Base-by-base conservation (phyloP, 2,329 filamentous ascomycete genomes). In the Microdochium bolleyi region DNA sequence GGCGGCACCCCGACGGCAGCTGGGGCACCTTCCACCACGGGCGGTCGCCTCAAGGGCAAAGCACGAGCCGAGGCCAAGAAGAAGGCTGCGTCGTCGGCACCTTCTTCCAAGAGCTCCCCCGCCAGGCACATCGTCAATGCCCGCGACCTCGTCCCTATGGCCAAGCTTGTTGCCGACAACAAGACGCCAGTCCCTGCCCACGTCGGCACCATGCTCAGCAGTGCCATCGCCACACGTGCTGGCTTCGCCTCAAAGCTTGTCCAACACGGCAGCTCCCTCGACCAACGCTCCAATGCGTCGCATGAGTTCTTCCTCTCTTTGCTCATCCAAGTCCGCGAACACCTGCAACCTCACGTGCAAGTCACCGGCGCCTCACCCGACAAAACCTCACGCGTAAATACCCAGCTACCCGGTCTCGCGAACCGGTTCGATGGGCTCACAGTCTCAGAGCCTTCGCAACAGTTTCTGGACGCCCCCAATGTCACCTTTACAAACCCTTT, bases 391-490 rank as follows among this genome's bases (percentile, higher is more conserved):
- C 4, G 7, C 19, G 14, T n/a, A n/a, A n/a, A n/a, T n/a, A n/a
- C n/a, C 37, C 37, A 41, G 14, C 37, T 14, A 19, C 37, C 37
- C 14, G 16, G 4, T 41, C 19, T 41, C 7, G 24, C 53, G 24
- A 66, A 64, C 53, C 56, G 57, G 37, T 68, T 67, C 49, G 59
- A 58, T 19, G 34, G 55, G 9, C 54, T 67, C 2, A 58, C 61
- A 3, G 27, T 66, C 13, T 52, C 65, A 49, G 64, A 67, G 44
- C 57, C 62, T 1, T 66, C 64, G 1, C 56, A 63, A 46, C 50
- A 53, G n/a, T 66, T 66, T 48, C 38, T 63, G 4, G 49, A 59
- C 21, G 58, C 60, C 30, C 58, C 63, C 8, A 56, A 62, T 53
- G 38, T 58, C 25, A 32, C 44, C 9, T 41, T 14, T 13, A 51